These are phyloP conservation scores for Syzygium malaccense DNA, from an alignment of 441 rosid genomes.

Conservation along the genomic window DNA sequence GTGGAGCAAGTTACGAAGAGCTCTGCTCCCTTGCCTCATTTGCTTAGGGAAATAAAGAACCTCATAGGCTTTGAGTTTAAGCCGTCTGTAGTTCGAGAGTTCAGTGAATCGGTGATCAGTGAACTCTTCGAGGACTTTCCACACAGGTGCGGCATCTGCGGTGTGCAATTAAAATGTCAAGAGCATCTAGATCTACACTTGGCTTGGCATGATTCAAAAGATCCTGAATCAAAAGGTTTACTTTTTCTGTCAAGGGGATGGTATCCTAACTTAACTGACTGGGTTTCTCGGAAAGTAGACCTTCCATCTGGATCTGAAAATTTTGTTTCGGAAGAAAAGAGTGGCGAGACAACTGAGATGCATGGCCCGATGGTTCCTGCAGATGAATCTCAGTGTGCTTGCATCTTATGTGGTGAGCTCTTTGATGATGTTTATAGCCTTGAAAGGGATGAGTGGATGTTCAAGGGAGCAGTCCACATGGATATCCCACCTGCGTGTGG, in stretches of 20 bases:
- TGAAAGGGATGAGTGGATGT: conserved; percentile 67
- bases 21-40: conserved; percentile 20
- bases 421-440: conserved; percentile 76
- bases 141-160: conserved; percentile 69
- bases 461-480: conserved; percentile 60
- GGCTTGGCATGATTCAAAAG: conserved; percentile 64
- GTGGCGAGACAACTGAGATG: conserved; percentile 18
- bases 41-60: conserved; percentile 23
- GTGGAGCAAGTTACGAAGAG: conserved; percentile 24
- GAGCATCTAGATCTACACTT: conserved; percentile 66
- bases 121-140: conserved; percentile 57
- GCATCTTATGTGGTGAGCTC: conserved; percentile 81
- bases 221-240: conserved; percentile 25
- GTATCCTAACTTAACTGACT: conserved; percentile 55
- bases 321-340: conserved; percentile 20
- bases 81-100: conserved; percentile 68
- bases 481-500: conserved; percentile 16
- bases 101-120: conserved; percentile 65
- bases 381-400: conserved; percentile 84
- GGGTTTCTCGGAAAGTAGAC: conserved; percentile 49
- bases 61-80: conserved; percentile 76
- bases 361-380: conserved; percentile 56
- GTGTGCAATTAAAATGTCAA: conserved; percentile 59
- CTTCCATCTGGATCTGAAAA: conserved; percentile 33
- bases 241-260: conserved; percentile 43